Percentiles rank a stretch among this genome's conserved stretches.
These are phyloP conservation scores for Pisolithus tinctorius DNA, from an alignment of 768 basidiomycete genomes.

Conservation along the genomic window DNA sequence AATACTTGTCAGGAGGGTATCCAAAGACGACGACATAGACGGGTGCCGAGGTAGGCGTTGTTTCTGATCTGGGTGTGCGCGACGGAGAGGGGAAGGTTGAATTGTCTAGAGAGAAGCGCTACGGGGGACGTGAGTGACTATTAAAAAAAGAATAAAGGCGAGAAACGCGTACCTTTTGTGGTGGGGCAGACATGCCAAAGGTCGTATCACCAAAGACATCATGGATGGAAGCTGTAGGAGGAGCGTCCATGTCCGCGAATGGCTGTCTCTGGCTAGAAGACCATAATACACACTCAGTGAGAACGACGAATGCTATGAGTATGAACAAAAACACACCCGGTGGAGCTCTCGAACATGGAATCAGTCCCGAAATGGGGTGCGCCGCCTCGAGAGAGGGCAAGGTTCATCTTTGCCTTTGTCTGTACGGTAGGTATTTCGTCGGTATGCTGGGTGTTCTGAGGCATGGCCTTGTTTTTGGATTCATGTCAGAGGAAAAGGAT, in stretches of 20 bases:
- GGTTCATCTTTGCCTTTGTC: constrained; percentile 78
- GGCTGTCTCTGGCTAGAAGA: constrained; percentile 48
- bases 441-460: constrained; percentile 53
- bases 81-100: constrained; percentile 9
- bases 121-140: background rate
- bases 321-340: constrained; percentile 13
- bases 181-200: constrained; percentile 23
- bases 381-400: constrained; percentile 54
- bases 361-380: constrained; percentile 75
- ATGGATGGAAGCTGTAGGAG: constrained; percentile 66
- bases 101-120: constrained; percentile 19
- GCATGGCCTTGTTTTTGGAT: constrained; percentile 22
- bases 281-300: constrained; percentile 6
- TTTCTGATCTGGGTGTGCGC: constrained; percentile 17
- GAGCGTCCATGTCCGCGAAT: constrained; percentile 72
- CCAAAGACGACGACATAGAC: constrained; percentile 78
- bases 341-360: constrained; percentile 74
- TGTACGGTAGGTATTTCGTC: constrained; percentile 72
- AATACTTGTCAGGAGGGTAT: constrained; percentile 79
- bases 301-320: background rate
- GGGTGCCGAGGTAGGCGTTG: constrained; percentile 30
- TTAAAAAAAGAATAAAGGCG: no score
- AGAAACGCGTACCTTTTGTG: constrained; percentile 14
- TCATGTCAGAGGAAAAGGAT: constrained; percentile 4
- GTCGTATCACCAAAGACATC: constrained; percentile 59